phyloP scores from a whole-genome alignment of 768 basidiomycete species.

The Trametes cingulata region DNA sequence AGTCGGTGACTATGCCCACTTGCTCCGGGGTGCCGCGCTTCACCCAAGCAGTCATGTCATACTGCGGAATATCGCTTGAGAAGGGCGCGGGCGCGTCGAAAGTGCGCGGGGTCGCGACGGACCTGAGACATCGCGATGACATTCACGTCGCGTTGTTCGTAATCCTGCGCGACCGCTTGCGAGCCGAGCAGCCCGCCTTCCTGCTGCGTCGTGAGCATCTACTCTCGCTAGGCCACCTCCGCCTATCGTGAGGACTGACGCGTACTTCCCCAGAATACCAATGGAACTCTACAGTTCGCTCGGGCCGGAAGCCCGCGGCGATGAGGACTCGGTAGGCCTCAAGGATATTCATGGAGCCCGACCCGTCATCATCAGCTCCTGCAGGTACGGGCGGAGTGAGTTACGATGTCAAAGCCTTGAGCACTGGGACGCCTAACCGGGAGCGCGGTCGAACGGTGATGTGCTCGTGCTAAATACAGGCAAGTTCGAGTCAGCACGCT shows the following conservation, averaged over 20 bases:
- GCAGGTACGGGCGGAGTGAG: slow-evolving; percentile 27
- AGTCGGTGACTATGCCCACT: slow-evolving; percentile 87
- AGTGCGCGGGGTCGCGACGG: slow-evolving; percentile 18
- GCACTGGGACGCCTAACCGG: slow-evolving; percentile 50
- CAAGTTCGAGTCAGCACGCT: not conserved
- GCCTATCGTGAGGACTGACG: not conserved
- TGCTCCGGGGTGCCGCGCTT: slow-evolving; percentile 60
- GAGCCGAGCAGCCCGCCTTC: slow-evolving; percentile 87
- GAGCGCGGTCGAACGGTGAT: slow-evolving; percentile 77
- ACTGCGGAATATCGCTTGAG: slow-evolving; percentile 42
- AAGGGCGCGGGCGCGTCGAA: too few relatives aligned
- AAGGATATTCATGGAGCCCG: slow-evolving; percentile 76
- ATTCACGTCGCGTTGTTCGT: slow-evolving; percentile 60
- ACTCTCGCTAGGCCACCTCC: too few relatives aligned
- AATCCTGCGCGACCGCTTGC: slow-evolving; percentile 82
- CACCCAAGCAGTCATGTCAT: slow-evolving; percentile 95
- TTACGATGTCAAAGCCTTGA: slow-evolving; percentile 21
- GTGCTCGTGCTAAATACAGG: slow-evolving; percentile 56
- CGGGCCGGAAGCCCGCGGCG: slow-evolving; percentile 65
- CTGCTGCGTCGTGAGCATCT: too few relatives aligned
- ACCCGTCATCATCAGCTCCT: slow-evolving; percentile 68
- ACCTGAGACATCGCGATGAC: slow-evolving; percentile 87
- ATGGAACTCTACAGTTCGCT: slow-evolving; percentile 72
- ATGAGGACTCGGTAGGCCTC: slow-evolving; percentile 76
- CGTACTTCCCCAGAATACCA: slow-evolving; percentile 82